Base-by-base conservation (phyloP, 2,329 filamentous ascomycete species). In the Alternaria longipes region DNA sequence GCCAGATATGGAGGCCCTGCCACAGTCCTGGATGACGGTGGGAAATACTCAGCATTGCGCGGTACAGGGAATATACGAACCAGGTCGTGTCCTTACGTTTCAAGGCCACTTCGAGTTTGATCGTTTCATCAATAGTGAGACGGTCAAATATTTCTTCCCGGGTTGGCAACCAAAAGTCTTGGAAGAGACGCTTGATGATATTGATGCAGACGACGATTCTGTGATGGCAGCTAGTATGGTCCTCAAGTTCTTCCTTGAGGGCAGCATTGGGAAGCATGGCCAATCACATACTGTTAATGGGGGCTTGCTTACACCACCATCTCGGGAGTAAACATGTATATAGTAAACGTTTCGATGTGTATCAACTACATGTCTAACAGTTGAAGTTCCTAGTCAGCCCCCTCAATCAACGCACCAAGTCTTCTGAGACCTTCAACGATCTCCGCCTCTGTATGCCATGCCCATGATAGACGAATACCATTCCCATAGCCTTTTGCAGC, bases 81-180 rank as follows among this genome's bases (percentile, higher is more conserved):
- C 75, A 1, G 76, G 77, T 0, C 69, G 79, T 0, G 68, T 83
- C 0, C 67, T 83, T 18, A 83, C 80, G 0, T 78, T 77, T 26
- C 80, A 82, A 47, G 81, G 81, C 0, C 80, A 82, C 61, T 81
- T 80, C 22, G 81, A 83, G 56, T 83, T 83, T 65, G 78, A 82
- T 60, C 57, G 69, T 0, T 81, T 80, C 54, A 69, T 82, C 9
- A 82, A 80, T 52, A 65, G 71, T 0, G 78, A 82, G 67, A 78
- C 74, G 1, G 53, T 81, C 42, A 76, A 76, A 41, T 71, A 75
- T 3, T 80, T 81, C 58, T 77, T 78, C 8, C 63, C 57, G 7
- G 64, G 59, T 2, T 76, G 74, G 74, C 59, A 64, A 4, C 51
- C 65, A 4, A 57, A 68, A 24, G 62, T 63, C 47, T 41, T 75